Conservation (phyloP, 1,284 basidiomycete genomes). For the Taiwanofungus camphoratus region DNA sequence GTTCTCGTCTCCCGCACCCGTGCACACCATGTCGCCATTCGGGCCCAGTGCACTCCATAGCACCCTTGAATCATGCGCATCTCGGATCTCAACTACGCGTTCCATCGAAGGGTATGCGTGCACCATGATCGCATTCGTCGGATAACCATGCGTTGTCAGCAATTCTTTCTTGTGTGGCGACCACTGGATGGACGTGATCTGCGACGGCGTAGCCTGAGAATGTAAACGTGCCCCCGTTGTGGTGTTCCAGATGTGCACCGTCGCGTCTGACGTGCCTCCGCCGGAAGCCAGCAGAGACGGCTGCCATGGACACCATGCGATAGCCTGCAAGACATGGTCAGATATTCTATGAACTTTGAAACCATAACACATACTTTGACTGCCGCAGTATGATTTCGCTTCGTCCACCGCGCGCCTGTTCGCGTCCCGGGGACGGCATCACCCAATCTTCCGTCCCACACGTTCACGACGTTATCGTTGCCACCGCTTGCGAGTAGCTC, state of each 20-base stretch:
- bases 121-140: slow-evolving; percentile 47
- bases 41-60: slow-evolving; percentile 83
- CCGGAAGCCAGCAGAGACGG: slow-evolving; percentile 88
- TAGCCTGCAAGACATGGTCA: slow-evolving; percentile 45
- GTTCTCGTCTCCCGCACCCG: slow-evolving; percentile 90
- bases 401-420: slow-evolving; percentile 82
- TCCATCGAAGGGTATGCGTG: slow-evolving; percentile 53
- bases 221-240: slow-evolving; percentile 87
- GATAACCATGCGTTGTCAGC: slow-evolving; percentile 90
- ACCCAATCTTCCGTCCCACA: slow-evolving; percentile 85
- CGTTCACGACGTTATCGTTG: slow-evolving; percentile 95
- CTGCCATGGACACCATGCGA: slow-evolving; percentile 99
- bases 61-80: slow-evolving; percentile 88
- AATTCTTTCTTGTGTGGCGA: slow-evolving; percentile 88
- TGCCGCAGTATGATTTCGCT: slow-evolving; percentile 90
- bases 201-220: slow-evolving; percentile 78
- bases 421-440: slow-evolving; percentile 56
- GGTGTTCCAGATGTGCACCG: slow-evolving; percentile 91
- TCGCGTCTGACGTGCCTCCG: slow-evolving; percentile 92
- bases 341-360: neutral
- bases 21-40: slow-evolving; percentile 84
- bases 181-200: slow-evolving; percentile 92
- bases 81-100: slow-evolving; percentile 81
- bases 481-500: slow-evolving; percentile 91
- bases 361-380: slow-evolving; percentile 62